These are phyloP conservation scores for Avena eriantha DNA, from an alignment of 176 grass and related monocot species.

Conservation along the genomic window DNA sequence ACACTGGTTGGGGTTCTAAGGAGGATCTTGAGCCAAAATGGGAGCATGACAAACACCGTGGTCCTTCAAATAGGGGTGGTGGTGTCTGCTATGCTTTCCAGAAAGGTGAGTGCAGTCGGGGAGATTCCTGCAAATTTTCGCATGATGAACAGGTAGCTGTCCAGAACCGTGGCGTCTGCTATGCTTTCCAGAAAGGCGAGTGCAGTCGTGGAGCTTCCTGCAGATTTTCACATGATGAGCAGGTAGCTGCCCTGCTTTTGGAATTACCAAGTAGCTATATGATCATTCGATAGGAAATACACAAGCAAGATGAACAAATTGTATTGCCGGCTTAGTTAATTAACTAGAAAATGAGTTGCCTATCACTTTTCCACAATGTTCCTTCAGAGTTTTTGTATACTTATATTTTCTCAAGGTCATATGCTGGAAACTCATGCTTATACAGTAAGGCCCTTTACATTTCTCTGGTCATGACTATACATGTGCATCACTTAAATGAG, in stretches of 20 bases:
- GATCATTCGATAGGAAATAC: conserved; percentile 1
- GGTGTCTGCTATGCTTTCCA: conserved; percentile 96
- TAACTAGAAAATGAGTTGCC: background rate
- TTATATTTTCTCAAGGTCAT: background rate
- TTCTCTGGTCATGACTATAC: background rate
- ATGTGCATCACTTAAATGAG: background rate
- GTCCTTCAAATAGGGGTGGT: conserved; percentile 57
- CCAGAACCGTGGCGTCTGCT: conserved; percentile 75
- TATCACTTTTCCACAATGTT: background rate
- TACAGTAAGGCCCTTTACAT: background rate
- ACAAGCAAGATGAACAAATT: background rate
- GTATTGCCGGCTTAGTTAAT: conserved; percentile 6
- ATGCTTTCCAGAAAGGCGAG: conserved; percentile 95
- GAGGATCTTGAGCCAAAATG: conserved; percentile 64
- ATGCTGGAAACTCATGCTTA: conserved; percentile 13
- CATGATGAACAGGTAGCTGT: conserved; percentile 76
- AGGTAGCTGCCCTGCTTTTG: conserved; percentile 47
- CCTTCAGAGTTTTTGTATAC: background rate
- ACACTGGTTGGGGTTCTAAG: conserved; percentile 85
- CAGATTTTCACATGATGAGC: conserved; percentile 94
- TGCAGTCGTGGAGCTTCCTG: conserved; percentile 85
- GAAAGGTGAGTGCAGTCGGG: conserved; percentile 87
- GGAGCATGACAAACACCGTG: conserved; percentile 62
- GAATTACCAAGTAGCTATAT: conserved; percentile 4
- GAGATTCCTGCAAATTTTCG: conserved; percentile 90